Evolutionary conservation across 2,329 filamentous ascomycete genomes (phyloP).

Genomic region (Hymenoscyphus occultus): DNA sequence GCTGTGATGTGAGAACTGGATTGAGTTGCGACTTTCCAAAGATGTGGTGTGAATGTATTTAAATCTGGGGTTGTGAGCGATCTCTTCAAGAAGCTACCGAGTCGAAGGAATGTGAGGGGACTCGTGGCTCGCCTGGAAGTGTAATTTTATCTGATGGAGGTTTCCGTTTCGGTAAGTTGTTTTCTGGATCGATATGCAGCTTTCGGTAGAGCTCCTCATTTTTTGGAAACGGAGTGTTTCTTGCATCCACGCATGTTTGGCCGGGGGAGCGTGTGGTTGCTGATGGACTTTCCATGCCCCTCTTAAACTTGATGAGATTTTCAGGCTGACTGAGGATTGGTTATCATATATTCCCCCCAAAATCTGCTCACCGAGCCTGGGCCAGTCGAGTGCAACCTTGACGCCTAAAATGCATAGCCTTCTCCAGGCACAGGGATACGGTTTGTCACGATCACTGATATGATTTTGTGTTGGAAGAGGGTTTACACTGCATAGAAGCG

Average conservation of each 20-base stretch:
- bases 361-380: too few species aligned
- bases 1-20: conserved; percentile 9
- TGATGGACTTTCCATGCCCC: not conserved
- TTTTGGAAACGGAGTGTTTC: not conserved
- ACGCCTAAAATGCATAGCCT: not conserved
- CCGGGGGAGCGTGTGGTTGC: not conserved
- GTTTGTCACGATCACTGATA: not conserved
- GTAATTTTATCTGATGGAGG: not conserved
- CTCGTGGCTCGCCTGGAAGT: not conserved
- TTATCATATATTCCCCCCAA: too few species aligned
- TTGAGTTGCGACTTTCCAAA: conserved; percentile 6
- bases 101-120: not conserved
- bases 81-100: not conserved
- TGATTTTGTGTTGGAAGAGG: too few species aligned
- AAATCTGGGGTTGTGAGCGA: not conserved
- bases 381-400: not conserved
- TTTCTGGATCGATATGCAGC: not conserved
- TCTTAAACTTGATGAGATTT: too few species aligned
- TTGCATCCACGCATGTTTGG: not conserved
- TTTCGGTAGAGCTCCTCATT: not conserved
- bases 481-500: too few species aligned
- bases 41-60: not conserved
- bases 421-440: not conserved
- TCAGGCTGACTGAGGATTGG: too few species aligned
- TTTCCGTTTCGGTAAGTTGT: not conserved